Percentiles rank a stretch among this genome's conserved stretches.
Evolutionary conservation across 257 asterid genomes (phyloP).

Genomic region (Fraxinus pennsylvanica): DNA sequence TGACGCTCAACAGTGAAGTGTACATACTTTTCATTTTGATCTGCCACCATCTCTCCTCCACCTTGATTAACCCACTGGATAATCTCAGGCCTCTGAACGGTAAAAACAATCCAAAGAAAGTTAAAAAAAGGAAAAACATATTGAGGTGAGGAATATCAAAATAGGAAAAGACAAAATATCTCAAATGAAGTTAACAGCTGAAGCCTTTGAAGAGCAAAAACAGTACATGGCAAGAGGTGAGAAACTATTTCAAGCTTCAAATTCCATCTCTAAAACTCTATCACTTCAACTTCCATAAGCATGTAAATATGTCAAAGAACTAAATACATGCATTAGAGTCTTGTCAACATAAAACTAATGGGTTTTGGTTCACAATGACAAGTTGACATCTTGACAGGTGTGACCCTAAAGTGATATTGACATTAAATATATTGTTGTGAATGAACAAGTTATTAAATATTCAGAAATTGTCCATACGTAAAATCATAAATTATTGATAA

Average conservation of each 20-base stretch:
- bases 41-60: constrained; percentile 74
- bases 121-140: constrained; percentile 23
- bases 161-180: constrained; percentile 14
- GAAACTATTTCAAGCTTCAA: neutral
- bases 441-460: neutral
- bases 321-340: neutral
- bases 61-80: constrained; percentile 78
- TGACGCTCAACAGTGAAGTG: constrained; percentile 80
- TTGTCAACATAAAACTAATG: neutral
- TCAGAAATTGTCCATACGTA: neutral
- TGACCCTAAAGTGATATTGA: neutral
- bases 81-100: constrained; percentile 76
- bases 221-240: neutral
- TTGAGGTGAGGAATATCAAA: constrained; percentile 19
- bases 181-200: constrained; percentile 2
- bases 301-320: neutral
- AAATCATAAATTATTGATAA: neutral
- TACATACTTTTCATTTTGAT: constrained; percentile 49
- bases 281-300: neutral
- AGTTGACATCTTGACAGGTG: neutral
- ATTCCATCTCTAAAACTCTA: constrained; percentile 1
- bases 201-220: constrained; percentile 16
- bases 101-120: constrained; percentile 22
- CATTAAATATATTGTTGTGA: neutral
- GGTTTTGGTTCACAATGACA: neutral